A percentile compares a stretch with the other conserved stretches of the same genome.
phyloP scores from a whole-genome alignment of 2,329 filamentous ascomycete genomes.

The Colletotrichum liriopes region DNA sequence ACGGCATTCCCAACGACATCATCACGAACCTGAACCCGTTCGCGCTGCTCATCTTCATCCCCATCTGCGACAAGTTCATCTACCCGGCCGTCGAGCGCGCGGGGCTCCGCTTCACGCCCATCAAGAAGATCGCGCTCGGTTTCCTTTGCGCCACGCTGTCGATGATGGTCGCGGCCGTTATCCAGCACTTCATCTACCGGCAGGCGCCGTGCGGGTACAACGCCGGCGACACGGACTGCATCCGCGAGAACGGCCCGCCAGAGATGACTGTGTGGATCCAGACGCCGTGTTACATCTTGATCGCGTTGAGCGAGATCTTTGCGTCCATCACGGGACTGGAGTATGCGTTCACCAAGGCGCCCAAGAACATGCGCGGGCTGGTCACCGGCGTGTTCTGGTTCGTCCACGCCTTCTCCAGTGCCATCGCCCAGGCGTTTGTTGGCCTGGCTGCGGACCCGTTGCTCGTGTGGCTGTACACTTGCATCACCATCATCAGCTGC shows the following conservation, averaged over 20 bases:
- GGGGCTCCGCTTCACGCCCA: slow-evolving; percentile 72
- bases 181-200: slow-evolving; percentile 67
- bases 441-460: slow-evolving; percentile 62
- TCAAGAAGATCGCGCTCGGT: slow-evolving; percentile 71
- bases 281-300: slow-evolving; percentile 52
- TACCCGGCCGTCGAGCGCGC: slow-evolving; percentile 71
- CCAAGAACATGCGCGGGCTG: slow-evolving; percentile 75
- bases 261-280: slow-evolving; percentile 71
- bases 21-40: slow-evolving; percentile 56
- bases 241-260: slow-evolving; percentile 49
- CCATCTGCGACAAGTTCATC: slow-evolving; percentile 73
- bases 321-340: slow-evolving; percentile 65
- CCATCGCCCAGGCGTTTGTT: slow-evolving; percentile 66
- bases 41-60: slow-evolving; percentile 81
- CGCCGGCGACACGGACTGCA: slow-evolving; percentile 59
- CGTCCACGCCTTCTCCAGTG: slow-evolving; percentile 71
- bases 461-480: slow-evolving; percentile 76
- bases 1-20: slow-evolving; percentile 39
- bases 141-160: slow-evolving; percentile 48
- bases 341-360: slow-evolving; percentile 76
- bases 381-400: slow-evolving; percentile 71
- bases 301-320: slow-evolving; percentile 50
- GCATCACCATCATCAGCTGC: slow-evolving; percentile 71
- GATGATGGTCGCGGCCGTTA: slow-evolving; percentile 53
- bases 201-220: slow-evolving; percentile 66